Base-by-base conservation (phyloP, 139 green algal genomes). In the Zygnema cylindricum region DNA sequence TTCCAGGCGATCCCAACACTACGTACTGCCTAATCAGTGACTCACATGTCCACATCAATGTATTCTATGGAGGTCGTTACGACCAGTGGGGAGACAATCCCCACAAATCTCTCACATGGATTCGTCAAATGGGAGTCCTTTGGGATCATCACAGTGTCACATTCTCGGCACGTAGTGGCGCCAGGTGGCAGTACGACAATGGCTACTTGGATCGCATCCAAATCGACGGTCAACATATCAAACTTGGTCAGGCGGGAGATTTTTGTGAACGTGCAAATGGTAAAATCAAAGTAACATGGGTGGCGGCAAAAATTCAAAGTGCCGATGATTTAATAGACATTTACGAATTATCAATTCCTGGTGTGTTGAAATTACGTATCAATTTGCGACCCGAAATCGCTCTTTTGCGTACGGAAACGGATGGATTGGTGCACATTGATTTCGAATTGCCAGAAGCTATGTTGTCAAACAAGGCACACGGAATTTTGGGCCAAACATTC, bases 401-500 rank as follows among this genome's bases (percentile, higher is more conserved):
- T 0, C 42, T 43, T 33, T 76, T 88, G 76, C n/a, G 83, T 2
- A 88, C 83, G 11, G 39, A 84, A 23, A 57, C 79, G n/a, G 69
- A 88, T 76, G 83, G 69, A 30, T 21, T 84, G 35, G 83, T 88
- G 83, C 83, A 88, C 83, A 83, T 88, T 55, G 33, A 39, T 2
- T 42, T 88, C n/a, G 83, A 88, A 2, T 33, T 88, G 22, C 35
- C 69, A n/a, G 39, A 22, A 23, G 57, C 57, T 1, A 49, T 69
- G 35, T 54, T 88, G 69, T 84, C 69, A 1, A n/a, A 35, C 57
- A 84, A 38, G 30, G 85, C 77, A 55, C 85, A 89, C 63, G 85
- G 85, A 38, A 77, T 89, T 54, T 73, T 89, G 23, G 85, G 85
- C 36, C 85, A 89, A 73, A 89, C 75, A 1, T 89, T 73, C 71